Conservation (phyloP, 148 eudicot species). For the Nepenthes mirabilis region DNA sequence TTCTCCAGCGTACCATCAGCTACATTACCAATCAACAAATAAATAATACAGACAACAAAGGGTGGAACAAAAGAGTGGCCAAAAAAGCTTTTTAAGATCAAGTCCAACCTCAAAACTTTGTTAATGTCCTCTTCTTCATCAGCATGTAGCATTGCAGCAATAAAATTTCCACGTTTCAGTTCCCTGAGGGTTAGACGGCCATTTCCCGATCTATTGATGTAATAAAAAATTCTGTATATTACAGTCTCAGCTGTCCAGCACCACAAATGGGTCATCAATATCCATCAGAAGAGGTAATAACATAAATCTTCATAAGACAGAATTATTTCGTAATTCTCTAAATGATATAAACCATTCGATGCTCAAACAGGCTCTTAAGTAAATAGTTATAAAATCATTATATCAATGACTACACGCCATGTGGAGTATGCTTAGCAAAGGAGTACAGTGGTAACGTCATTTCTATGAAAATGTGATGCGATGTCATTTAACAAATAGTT, state of each 20-base stretch:
- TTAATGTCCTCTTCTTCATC: slow-evolving; percentile 98
- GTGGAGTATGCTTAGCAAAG: too few species aligned
- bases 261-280: slow-evolving; percentile 4
- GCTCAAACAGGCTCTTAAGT: neutral
- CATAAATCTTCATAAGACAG: neutral
- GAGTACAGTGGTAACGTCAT: too few species aligned
- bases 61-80: neutral
- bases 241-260: slow-evolving; percentile 86
- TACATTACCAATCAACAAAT: neutral
- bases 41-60: slow-evolving; percentile 4
- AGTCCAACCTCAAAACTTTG: slow-evolving; percentile 73
- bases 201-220: slow-evolving; percentile 85
- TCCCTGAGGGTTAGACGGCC: slow-evolving; percentile 85
- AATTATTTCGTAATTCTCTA: neutral
- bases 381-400: too few species aligned
- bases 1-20: too few species aligned
- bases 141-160: slow-evolving; percentile 94
- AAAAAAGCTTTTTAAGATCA: slow-evolving; percentile 1
- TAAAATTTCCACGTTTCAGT: slow-evolving; percentile 78
- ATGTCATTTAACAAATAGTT: too few species aligned
- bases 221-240: slow-evolving; percentile 90
- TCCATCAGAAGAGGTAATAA: neutral
- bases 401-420: too few species aligned
- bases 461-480: too few species aligned
- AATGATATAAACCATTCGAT: neutral